Conservation (phyloP, 495 filamentous ascomycete genomes). For the Massariosphaeria phaeospora region DNA sequence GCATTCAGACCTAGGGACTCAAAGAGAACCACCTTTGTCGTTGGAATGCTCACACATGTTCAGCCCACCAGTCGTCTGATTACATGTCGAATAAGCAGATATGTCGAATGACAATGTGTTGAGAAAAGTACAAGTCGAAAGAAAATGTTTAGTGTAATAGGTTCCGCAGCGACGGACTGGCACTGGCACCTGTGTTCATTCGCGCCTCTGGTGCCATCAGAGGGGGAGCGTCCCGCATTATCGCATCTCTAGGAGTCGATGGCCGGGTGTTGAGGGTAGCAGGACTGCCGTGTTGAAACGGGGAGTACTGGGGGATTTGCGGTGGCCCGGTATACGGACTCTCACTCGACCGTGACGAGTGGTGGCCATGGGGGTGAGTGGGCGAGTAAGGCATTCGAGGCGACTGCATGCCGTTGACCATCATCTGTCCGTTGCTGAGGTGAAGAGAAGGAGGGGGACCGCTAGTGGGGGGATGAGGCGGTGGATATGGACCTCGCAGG, state of each 20-base stretch:
- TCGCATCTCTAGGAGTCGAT: conserved; percentile 26
- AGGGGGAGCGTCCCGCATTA: conserved; percentile 19
- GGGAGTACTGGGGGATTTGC: conserved; percentile 13
- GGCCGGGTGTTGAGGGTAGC: conserved; percentile 20
- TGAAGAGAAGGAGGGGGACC: conserved; percentile 23
- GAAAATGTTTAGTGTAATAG: conserved; percentile 30
- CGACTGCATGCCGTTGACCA: conserved; percentile 34
- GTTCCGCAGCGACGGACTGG: conserved; percentile 31
- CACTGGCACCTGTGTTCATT: conserved; percentile 27
- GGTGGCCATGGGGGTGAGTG: conserved; percentile 24
- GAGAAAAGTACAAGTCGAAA: neutral
- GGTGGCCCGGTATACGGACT: conserved; percentile 23
- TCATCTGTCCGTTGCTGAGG: conserved; percentile 20
- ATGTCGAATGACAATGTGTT: neutral
- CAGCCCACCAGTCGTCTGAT: no score
- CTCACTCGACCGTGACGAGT: conserved; percentile 21
- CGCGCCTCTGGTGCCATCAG: conserved; percentile 14
- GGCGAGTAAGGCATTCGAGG: conserved; percentile 34
- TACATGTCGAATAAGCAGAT: no score
- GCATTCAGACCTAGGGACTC: neutral
- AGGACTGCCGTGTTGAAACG: conserved; percentile 29
- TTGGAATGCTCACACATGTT: neutral
- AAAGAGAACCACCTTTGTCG: neutral
- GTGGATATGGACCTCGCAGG: conserved; percentile 23
- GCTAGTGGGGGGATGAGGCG: conserved; percentile 4